These are phyloP conservation scores for Fusarium albidum DNA, from an alignment of 2,329 filamentous ascomycete genomes.

Conservation along the genomic window DNA sequence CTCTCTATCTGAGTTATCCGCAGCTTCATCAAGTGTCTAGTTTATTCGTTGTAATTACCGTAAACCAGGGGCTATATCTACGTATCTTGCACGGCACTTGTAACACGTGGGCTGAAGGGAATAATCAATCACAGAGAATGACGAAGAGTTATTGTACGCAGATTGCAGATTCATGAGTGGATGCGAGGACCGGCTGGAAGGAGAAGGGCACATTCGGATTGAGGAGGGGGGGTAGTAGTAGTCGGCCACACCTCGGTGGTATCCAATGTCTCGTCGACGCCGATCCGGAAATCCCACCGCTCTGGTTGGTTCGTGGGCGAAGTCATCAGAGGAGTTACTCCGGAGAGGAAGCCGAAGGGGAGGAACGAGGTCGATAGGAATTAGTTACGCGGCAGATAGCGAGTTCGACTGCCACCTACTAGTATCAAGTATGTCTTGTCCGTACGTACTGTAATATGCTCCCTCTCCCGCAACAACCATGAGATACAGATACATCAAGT, in stretches of 20 bases:
- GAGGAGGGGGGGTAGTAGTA: slow-evolving; percentile 32
- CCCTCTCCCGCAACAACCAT: neutral
- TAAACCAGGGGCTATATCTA: too few relatives aligned
- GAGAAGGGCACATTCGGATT: slow-evolving; percentile 12
- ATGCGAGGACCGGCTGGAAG: slow-evolving; percentile 25
- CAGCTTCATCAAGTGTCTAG: too few relatives aligned
- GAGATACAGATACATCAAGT: neutral
- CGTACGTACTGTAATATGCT: neutral
- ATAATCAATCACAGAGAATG: too few relatives aligned
- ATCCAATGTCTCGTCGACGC: slow-evolving; percentile 42
- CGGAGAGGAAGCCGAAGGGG: slow-evolving; percentile 1
- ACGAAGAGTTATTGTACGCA: too few relatives aligned
- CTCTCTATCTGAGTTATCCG: too few relatives aligned
- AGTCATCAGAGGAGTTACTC: slow-evolving; percentile 2
- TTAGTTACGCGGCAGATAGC: neutral
- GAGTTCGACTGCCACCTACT: too few relatives aligned
- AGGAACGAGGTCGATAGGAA: neutral
- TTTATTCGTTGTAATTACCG: too few relatives aligned
- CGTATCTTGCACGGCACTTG: too few relatives aligned
- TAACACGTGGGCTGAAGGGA: too few relatives aligned
- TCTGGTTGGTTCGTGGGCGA: slow-evolving; percentile 31
- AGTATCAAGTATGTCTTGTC: too few relatives aligned
- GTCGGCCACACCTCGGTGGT: slow-evolving; percentile 43
- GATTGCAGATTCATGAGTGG: slow-evolving; percentile 7
- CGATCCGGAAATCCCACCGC: slow-evolving; percentile 36